Evolutionary conservation across 2,329 filamentous ascomycete species (phyloP), one percentile per base, ranked within the genome.

Genomic region (Alternaria arborescens): DNA sequence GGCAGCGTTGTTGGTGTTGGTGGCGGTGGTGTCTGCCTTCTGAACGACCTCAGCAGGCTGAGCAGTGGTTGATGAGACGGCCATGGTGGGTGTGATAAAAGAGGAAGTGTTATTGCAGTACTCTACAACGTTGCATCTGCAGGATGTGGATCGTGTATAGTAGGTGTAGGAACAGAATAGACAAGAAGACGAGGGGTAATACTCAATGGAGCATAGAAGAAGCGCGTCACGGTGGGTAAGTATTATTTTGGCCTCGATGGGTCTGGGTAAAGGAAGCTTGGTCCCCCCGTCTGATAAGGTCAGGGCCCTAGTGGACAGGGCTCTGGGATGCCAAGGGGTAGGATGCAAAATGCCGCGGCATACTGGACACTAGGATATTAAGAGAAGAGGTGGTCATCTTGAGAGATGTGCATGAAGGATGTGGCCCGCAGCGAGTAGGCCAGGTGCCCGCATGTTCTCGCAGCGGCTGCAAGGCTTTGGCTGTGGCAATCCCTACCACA

Each of bases 171-270:
- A 70, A 71, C 62, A 62, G 69, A 70, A 76, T 73, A 72, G 65
- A 76, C 70, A 75, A 75, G 70, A 65, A 53, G 66, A 72, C 65
- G 74, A 75, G 73, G 73, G 72, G 71, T 65, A 73, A 71, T 64
- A 68, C 74, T 77, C 65, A 75, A 77, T 76, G 73, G 67, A 77
- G 74, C 71, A 74, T 69, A 70, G 71, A 72, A 68, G 72, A 61
- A 57, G 73, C 67, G 71, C 72, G 73, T 75, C 70, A 71, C 70
- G 70, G 75, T 74, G 75, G 74, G 76, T 71, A 71, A 69, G 70
- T 77, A 78, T 75, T 78, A 78, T 78, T 75, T 78, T 71, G 58
- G 72, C 62, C 40, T 70, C 62, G 70, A 66, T 66, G 60, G 66
- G 63, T 65, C 64, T 65, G 65, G 66, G 67, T 68, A 68, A 58